Conservation (phyloP, 441 rosid species). For the Erodium texanum region DNA sequence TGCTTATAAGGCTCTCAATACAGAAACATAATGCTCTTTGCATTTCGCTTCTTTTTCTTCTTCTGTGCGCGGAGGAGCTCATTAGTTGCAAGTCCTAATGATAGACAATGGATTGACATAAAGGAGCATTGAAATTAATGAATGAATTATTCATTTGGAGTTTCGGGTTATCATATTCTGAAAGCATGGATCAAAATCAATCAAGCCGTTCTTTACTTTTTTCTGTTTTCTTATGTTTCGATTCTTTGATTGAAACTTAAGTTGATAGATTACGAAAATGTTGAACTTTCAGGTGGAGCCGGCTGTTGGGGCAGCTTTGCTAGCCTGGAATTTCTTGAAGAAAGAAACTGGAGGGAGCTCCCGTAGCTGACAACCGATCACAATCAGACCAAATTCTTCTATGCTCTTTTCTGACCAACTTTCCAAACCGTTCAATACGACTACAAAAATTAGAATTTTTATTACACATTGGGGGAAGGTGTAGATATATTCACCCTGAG, state of each 20-base stretch:
- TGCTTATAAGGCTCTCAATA: neutral
- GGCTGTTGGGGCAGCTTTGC: slow-evolving; percentile 25
- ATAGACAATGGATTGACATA: neutral
- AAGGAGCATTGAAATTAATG: neutral
- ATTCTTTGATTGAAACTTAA: neutral
- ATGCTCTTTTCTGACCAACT: too few relatives aligned
- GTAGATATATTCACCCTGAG: neutral
- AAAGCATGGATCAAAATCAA: neutral
- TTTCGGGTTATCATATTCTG: neutral
- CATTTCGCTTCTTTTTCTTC: too few relatives aligned
- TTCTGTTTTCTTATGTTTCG: neutral
- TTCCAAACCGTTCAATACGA: neutral
- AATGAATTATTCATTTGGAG: neutral
- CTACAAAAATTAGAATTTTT: neutral
- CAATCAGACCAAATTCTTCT: neutral
- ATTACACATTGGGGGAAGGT: neutral
- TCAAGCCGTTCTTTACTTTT: neutral
- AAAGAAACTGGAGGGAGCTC: slow-evolving; percentile 15
- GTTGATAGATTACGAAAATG: neutral
- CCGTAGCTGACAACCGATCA: too few relatives aligned
- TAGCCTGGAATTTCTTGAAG: slow-evolving; percentile 19
- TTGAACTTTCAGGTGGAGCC: slow-evolving; percentile 23
- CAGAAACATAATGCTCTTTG: too few relatives aligned
- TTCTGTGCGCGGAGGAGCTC: too few relatives aligned
- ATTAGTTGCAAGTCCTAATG: neutral